Evolutionary conservation across 371 early-diverging fungal genomes (phyloP).

Genomic region (Mucor plumbeus): DNA sequence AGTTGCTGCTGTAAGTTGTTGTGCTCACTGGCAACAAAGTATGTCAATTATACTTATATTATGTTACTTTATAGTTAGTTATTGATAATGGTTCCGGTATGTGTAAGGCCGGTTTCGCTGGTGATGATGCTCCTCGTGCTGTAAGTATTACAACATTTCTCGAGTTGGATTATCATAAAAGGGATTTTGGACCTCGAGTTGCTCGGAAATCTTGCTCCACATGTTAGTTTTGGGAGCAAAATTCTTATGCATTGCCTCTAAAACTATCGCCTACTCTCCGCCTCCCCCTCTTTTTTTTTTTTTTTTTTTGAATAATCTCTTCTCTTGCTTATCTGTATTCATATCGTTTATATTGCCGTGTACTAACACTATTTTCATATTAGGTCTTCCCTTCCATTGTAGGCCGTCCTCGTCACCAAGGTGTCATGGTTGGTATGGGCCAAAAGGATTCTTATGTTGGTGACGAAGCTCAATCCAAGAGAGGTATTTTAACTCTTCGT

Average conservation of each 20-base stretch:
- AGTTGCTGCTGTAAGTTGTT: slow-evolving; percentile 82
- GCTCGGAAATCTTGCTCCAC: background rate
- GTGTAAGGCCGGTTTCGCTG: slow-evolving; percentile 99
- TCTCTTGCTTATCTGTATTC: no score
- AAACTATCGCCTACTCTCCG: background rate
- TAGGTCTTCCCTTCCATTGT: slow-evolving; percentile 99
- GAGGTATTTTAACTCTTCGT: slow-evolving; percentile 99
- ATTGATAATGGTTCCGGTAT: slow-evolving; percentile 99
- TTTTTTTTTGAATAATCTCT: background rate
- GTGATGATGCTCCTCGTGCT: slow-evolving; percentile 99
- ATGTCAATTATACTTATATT: background rate
- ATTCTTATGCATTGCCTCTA: background rate
- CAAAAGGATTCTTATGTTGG: slow-evolving; percentile 99
- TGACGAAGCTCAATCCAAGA: slow-evolving; percentile 99
- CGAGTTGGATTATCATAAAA: background rate
- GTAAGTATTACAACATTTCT: slow-evolving; percentile 64
- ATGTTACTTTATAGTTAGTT: slow-evolving; percentile 58
- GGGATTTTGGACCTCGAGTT: background rate
- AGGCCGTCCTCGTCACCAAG: slow-evolving; percentile 99
- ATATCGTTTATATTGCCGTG: no score
- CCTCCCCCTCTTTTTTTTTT: background rate
- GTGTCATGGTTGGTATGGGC: slow-evolving; percentile 99
- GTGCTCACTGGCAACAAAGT: background rate
- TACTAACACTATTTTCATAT: background rate
- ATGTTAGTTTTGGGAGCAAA: background rate